Evolutionary conservation across 2,329 filamentous ascomycete genomes (phyloP).

Genomic region (Colletotrichum cereale): DNA sequence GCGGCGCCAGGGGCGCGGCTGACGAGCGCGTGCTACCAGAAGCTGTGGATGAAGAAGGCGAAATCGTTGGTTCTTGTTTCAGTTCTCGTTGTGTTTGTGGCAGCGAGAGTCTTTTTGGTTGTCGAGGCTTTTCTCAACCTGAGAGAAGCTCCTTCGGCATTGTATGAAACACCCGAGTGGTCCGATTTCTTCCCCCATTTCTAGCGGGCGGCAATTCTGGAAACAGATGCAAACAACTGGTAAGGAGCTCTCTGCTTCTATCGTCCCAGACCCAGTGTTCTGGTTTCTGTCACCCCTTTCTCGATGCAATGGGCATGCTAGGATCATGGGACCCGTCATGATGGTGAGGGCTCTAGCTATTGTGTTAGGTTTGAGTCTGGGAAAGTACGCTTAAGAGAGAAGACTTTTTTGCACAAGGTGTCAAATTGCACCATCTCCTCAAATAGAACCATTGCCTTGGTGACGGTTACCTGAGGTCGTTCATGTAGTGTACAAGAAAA

Average conservation of each 20-base stretch:
- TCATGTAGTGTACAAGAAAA: neutral
- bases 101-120: constrained; percentile 43
- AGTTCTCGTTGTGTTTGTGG: constrained; percentile 26
- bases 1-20: constrained; percentile 22
- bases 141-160: constrained; percentile 41
- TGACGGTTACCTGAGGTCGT: neutral
- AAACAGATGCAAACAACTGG: neutral
- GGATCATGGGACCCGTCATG: neutral
- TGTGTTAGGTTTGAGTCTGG: too few relatives aligned
- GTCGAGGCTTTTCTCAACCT: constrained; percentile 45
- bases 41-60: constrained; percentile 17
- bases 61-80: constrained; percentile 11
- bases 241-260: too few relatives aligned
- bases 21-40: neutral
- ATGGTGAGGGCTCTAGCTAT: too few relatives aligned
- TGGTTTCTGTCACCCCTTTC: neutral
- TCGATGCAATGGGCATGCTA: neutral
- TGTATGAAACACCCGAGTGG: constrained; percentile 44
- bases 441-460: too few relatives aligned
- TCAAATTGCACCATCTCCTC: neutral
- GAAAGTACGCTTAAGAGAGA: too few relatives aligned
- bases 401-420: neutral
- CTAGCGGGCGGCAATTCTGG: neutral
- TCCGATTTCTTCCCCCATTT: constrained; percentile 44
- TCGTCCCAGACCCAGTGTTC: neutral